Evolutionary conservation across 192 early-diverging fungal species (phyloP).

Genomic region (Thamnidium elegans): DNA sequence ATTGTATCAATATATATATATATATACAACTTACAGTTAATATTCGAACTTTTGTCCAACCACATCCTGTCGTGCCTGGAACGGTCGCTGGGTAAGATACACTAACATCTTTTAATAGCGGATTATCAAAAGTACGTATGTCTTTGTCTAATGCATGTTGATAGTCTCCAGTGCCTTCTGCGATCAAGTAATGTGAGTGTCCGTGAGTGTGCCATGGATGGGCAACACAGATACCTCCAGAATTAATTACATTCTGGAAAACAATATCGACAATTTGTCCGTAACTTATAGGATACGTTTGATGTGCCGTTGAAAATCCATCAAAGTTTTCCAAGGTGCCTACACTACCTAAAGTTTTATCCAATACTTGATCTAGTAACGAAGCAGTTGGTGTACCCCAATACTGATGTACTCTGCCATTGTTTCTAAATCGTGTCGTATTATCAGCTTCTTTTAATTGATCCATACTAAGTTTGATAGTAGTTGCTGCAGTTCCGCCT

Average conservation of each 20-base stretch:
- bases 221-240: background rate
- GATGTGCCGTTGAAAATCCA: background rate
- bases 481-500: background rate
- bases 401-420: background rate
- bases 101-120: slow-evolving; percentile 14
- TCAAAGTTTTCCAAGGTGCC: background rate
- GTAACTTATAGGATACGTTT: slow-evolving; percentile 12
- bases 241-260: slow-evolving; percentile 14
- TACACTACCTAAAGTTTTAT: background rate
- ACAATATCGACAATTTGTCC: slow-evolving; percentile 25
- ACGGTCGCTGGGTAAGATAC: slow-evolving; percentile 8
- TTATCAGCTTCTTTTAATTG: background rate
- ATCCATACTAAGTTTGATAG: background rate
- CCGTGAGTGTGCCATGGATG: slow-evolving; percentile 36
- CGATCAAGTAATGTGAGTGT: slow-evolving; percentile 20
- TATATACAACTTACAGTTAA: slow-evolving; percentile 10
- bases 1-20: background rate
- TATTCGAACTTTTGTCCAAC: slow-evolving; percentile 20
- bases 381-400: background rate
- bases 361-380: background rate
- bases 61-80: background rate
- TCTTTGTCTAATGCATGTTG: slow-evolving; percentile 5
- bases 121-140: background rate
- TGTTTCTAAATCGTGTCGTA: slow-evolving; percentile 1
- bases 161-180: slow-evolving; percentile 24